phyloP scores from a whole-genome alignment of 139 green algal species.

The Coccomyxa sp. region DNA sequence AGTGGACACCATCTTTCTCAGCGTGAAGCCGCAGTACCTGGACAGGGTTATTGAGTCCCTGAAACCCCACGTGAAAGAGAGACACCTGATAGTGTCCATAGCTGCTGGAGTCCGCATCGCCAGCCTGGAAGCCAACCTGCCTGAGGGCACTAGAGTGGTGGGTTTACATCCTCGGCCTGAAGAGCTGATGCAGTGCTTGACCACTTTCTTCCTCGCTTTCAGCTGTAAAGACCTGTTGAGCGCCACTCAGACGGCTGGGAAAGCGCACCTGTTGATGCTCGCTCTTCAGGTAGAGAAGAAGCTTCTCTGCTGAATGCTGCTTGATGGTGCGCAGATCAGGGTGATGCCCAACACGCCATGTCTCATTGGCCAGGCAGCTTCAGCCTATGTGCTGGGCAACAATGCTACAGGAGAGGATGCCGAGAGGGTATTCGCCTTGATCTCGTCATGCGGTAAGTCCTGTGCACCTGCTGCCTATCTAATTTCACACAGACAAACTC shows the following conservation, averaged over 20 bases:
- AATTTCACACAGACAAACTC: too few relatives aligned
- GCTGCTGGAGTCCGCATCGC: constrained; percentile 82
- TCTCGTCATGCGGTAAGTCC: constrained; percentile 67
- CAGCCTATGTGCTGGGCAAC: constrained; percentile 26
- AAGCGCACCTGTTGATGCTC: too few relatives aligned
- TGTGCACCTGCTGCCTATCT: constrained; percentile 8
- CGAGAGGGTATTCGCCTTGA: constrained; percentile 55
- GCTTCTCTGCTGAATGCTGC: not conserved
- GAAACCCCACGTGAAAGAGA: constrained; percentile 15
- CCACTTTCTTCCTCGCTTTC: too few relatives aligned
- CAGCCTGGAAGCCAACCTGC: constrained; percentile 23
- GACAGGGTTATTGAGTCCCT: constrained; percentile 45
- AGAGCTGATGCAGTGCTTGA: not conserved
- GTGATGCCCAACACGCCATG: constrained; percentile 98
- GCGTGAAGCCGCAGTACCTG: constrained; percentile 86
- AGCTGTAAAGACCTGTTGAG: not conserved
- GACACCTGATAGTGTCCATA: constrained; percentile 82
- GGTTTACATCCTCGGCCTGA: not conserved
- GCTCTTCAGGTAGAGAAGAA: too few relatives aligned
- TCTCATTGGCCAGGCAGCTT: constrained; percentile 62
- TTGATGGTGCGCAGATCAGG: constrained; percentile 41
- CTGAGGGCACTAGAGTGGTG: constrained; percentile 15
- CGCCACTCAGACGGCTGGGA: not conserved
- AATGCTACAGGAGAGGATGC: constrained; percentile 48
- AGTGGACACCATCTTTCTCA: constrained; percentile 7